Evolutionary conservation across 2,329 filamentous ascomycete species (phyloP).

Genomic region (Hypoxylon sp.): DNA sequence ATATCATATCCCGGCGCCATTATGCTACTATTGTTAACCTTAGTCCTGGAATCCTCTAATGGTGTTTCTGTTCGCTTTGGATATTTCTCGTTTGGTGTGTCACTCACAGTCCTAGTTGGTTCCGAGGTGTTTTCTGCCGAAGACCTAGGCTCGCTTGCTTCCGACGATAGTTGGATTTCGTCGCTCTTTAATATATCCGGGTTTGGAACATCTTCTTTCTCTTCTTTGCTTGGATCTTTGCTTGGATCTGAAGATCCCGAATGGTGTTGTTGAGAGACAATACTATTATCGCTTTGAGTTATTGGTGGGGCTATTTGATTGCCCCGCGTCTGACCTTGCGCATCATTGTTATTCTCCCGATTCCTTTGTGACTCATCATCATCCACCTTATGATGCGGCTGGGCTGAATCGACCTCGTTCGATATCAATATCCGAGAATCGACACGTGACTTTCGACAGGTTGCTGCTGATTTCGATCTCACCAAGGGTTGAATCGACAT

Average conservation of each 20-base stretch:
- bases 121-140: conserved; percentile 27
- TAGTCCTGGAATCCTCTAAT: conserved; percentile 23
- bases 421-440: conserved; percentile 19
- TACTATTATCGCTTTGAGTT: conserved; percentile 10
- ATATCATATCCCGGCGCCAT: conserved; percentile 30
- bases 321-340: conserved; percentile 9
- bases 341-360: conserved; percentile 16
- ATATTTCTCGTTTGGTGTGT: conserved; percentile 16
- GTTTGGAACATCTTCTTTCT: conserved; percentile 36
- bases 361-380: conserved; percentile 36
- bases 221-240: conserved; percentile 23
- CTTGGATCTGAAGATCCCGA: conserved; percentile 7
- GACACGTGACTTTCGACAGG: conserved; percentile 32
- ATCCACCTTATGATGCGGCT: conserved; percentile 3
- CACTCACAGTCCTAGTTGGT: conserved; percentile 33
- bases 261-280: conserved; percentile 21
- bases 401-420: conserved; percentile 2
- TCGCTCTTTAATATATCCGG: conserved; percentile 41
- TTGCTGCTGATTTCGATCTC: conserved; percentile 38
- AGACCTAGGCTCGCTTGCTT: conserved; percentile 25
- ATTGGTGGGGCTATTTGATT: conserved; percentile 9
- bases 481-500: conserved; percentile 51
- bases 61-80: conserved; percentile 44
- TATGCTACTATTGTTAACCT: conserved; percentile 30
- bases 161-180: conserved; percentile 37